Conservation (phyloP, 768 basidiomycete species). For the Crucibulum laeve region DNA sequence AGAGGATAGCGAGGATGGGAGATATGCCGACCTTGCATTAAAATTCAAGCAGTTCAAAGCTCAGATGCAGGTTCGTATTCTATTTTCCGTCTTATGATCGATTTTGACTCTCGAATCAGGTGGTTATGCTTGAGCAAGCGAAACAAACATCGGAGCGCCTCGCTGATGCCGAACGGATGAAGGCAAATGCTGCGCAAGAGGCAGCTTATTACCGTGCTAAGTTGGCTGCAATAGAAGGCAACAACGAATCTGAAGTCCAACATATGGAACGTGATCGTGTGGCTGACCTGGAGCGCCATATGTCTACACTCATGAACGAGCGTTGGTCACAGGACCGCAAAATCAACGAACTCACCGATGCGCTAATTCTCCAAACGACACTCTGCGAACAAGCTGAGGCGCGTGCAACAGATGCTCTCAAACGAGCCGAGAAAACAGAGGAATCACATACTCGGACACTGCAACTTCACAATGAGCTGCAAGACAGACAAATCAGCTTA, state of each 20-base stretch:
- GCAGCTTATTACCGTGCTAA: slow-evolving; percentile 96
- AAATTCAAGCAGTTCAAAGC: slow-evolving; percentile 87
- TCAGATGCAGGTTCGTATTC: slow-evolving; percentile 70
- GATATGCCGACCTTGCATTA: slow-evolving; percentile 67
- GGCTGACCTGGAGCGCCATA: slow-evolving; percentile 66
- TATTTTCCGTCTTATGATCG: not conserved
- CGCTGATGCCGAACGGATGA: slow-evolving; percentile 73
- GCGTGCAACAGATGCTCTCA: slow-evolving; percentile 66
- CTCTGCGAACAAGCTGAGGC: slow-evolving; percentile 78
- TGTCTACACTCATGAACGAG: slow-evolving; percentile 58
- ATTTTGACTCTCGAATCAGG: slow-evolving; percentile 33
- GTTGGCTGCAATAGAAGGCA: slow-evolving; percentile 77
- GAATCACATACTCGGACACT: slow-evolving; percentile 59
- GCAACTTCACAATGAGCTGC: slow-evolving; percentile 67
- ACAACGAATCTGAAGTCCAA: slow-evolving; percentile 56
- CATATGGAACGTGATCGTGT: slow-evolving; percentile 79
- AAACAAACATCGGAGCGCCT: slow-evolving; percentile 72
- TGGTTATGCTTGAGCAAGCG: slow-evolving; percentile 72
- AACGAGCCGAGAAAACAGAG: slow-evolving; percentile 74
- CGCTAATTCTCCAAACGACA: slow-evolving; percentile 72
- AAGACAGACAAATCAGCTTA: slow-evolving; percentile 52
- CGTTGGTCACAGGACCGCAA: slow-evolving; percentile 66
- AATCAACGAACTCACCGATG: slow-evolving; percentile 66
- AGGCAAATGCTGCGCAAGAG: slow-evolving; percentile 81
- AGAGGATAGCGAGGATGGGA: slow-evolving; percentile 40